A percentile compares a stretch with the other conserved stretches of the same genome.
These are phyloP conservation scores for Ganoderma lucidum DNA, from an alignment of 1,284 basidiomycete species.

Conservation along the genomic window DNA sequence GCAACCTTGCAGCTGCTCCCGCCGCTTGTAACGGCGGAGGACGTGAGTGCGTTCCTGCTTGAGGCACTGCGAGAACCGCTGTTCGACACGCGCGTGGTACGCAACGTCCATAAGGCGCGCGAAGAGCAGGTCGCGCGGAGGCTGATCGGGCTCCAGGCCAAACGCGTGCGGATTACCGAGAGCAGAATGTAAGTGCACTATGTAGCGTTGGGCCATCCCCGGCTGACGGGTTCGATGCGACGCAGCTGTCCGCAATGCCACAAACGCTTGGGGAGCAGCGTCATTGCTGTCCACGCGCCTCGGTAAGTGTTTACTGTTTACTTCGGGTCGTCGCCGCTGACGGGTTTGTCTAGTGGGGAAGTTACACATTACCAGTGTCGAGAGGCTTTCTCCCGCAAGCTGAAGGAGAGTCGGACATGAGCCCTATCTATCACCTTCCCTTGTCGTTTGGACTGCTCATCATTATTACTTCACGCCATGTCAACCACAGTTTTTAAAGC, in stretches of 20 bases:
- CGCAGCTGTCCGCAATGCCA: slow-evolving; percentile 91
- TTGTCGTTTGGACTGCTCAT: neutral
- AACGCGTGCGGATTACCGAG: slow-evolving; percentile 91
- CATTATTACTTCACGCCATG: neutral
- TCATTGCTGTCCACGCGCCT: slow-evolving; percentile 93
- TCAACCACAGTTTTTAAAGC: neutral
- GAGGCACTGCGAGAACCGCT: slow-evolving; percentile 74
- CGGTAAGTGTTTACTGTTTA: slow-evolving; percentile 51
- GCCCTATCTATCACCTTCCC: no score
- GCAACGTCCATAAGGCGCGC: slow-evolving; percentile 72
- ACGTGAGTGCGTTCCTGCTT: slow-evolving; percentile 82
- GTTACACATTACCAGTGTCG: slow-evolving; percentile 96
- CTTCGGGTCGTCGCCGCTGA: no score
- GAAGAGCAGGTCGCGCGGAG: slow-evolving; percentile 77
- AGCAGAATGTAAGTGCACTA: slow-evolving; percentile 76
- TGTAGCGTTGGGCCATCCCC: neutral
- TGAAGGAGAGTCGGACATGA: slow-evolving; percentile 50
- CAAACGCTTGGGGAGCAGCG: slow-evolving; percentile 93
- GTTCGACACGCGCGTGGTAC: slow-evolving; percentile 75
- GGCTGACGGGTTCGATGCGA: slow-evolving; percentile 11
- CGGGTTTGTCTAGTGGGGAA: slow-evolving; percentile 69
- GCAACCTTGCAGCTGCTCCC: slow-evolving; percentile 89
- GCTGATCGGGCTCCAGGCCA: slow-evolving; percentile 80
- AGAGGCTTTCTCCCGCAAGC: slow-evolving; percentile 75
- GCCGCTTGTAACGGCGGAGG: slow-evolving; percentile 82